Percentiles rank a stretch among this genome's conserved stretches.
Conservation (phyloP, 495 filamentous ascomycete genomes). For the Clavariopsis aquatica region DNA sequence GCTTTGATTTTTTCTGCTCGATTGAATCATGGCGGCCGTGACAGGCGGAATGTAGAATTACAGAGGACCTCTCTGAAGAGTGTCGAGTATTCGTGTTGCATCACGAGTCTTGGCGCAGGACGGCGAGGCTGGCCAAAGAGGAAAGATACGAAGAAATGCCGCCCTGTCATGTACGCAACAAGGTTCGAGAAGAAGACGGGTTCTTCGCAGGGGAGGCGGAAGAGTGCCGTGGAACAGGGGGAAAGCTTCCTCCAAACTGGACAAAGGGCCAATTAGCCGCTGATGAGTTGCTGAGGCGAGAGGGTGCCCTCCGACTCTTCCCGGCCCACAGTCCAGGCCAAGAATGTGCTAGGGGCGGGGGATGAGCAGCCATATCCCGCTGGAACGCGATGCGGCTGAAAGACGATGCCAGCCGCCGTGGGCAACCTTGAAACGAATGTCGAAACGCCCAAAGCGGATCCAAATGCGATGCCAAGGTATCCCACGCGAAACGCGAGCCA, state of each 20-base stretch:
- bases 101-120: neutral
- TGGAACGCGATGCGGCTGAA: slow-evolving; percentile 16
- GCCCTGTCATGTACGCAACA: neutral
- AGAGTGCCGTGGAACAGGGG: neutral
- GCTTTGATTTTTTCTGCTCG: neutral
- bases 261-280: neutral
- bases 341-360: slow-evolving; percentile 5
- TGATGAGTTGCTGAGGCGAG: neutral
- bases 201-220: neutral
- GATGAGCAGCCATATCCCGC: neutral
- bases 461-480: slow-evolving; percentile 21
- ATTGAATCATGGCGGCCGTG: too few relatives aligned
- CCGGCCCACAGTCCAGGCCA: slow-evolving; percentile 6
- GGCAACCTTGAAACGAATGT: slow-evolving; percentile 10
- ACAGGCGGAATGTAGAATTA: too few relatives aligned
- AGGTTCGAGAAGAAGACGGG: neutral
- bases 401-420: neutral
- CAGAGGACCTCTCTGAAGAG: neutral
- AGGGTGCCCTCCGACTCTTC: neutral
- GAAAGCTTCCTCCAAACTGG: neutral
- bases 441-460: slow-evolving; percentile 31
- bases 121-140: neutral
- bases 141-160: neutral
- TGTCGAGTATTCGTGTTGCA: neutral
- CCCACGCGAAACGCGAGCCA: slow-evolving; percentile 21